A percentile compares a stretch with the other conserved stretches of the same genome.
Conservation (phyloP, 1,284 basidiomycete species). For the Megacollybia platyphylla region DNA sequence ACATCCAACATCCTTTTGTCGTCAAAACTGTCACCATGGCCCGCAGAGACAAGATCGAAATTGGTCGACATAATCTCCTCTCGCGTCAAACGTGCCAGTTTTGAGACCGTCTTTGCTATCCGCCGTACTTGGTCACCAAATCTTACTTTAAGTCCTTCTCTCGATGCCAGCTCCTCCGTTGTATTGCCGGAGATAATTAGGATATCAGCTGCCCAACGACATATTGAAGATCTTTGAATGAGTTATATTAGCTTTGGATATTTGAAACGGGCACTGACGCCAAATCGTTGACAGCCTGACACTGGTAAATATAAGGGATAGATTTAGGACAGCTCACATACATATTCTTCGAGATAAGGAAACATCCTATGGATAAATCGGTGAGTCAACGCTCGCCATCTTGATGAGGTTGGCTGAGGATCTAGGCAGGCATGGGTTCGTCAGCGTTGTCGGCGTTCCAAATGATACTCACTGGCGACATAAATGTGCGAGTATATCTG, state of each 20-base stretch:
- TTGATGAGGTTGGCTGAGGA: conserved; percentile 61
- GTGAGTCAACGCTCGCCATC: conserved; percentile 62
- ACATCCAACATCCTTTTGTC: conserved; percentile 47
- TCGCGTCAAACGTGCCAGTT: conserved; percentile 43
- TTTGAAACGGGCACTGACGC: conserved; percentile 11
- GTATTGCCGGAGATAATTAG: conserved; percentile 43
- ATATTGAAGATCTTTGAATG: conserved; percentile 19
- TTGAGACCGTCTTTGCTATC: conserved; percentile 47
- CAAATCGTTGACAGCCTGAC: conserved; percentile 39
- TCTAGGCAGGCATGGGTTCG: conserved; percentile 23
- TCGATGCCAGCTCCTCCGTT: conserved; percentile 22
- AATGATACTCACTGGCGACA: conserved; percentile 30
- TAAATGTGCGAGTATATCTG: conserved; percentile 57
- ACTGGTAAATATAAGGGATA: too few species aligned
- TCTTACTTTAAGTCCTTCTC: conserved; percentile 31
- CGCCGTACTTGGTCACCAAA: conserved; percentile 48
- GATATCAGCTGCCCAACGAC: conserved; percentile 57
- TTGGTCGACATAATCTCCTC: conserved; percentile 59
- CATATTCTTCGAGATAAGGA: conserved; percentile 50
- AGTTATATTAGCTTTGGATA: too few species aligned
- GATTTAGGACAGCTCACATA: too few species aligned
- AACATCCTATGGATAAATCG: conserved; percentile 53
- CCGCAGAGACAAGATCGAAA: conserved; percentile 52
- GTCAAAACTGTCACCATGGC: conserved; percentile 37
- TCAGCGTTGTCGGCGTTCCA: conserved; percentile 1